Evolutionary conservation across 768 basidiomycete species (phyloP).

Genomic region (Rhodosporidiobolus sp.): DNA sequence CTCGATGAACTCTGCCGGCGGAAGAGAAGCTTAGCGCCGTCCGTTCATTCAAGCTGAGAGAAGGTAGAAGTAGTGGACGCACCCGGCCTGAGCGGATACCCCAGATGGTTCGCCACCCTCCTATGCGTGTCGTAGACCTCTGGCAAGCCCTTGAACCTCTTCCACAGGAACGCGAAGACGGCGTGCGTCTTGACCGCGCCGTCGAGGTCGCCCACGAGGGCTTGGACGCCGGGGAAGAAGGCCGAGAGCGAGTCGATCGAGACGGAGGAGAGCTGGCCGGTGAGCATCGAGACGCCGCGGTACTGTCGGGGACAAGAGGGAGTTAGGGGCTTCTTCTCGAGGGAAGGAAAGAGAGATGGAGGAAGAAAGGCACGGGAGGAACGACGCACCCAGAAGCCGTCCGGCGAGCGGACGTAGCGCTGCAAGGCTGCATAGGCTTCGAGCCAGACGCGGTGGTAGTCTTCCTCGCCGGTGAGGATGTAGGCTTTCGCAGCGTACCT

Average conservation of each 20-base stretch:
- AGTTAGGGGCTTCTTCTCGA: no score
- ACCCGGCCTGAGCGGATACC: slow-evolving; percentile 48
- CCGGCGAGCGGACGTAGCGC: slow-evolving; percentile 72
- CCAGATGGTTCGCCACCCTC: slow-evolving; percentile 46
- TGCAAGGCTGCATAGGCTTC: slow-evolving; percentile 79
- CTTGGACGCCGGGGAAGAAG: slow-evolving; percentile 94
- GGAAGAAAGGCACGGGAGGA: not conserved
- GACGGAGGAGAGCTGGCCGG: slow-evolving; percentile 67
- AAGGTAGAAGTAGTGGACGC: not conserved
- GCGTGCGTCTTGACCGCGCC: slow-evolving; percentile 20
- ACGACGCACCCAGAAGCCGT: slow-evolving; percentile 80
- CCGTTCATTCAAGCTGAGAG: not conserved
- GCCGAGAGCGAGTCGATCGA: slow-evolving; percentile 94
- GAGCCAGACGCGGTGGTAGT: slow-evolving; percentile 79
- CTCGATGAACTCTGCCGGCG: slow-evolving; percentile 72
- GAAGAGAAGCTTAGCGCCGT: not conserved
- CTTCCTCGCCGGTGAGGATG: slow-evolving; percentile 67
- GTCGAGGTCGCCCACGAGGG: slow-evolving; percentile 48
- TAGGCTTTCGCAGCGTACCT: slow-evolving; percentile 85
- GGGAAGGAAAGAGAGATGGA: slow-evolving; percentile 6
- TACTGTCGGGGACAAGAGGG: slow-evolving; percentile 56
- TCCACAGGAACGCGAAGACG: slow-evolving; percentile 61
- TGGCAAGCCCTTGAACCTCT: slow-evolving; percentile 75
- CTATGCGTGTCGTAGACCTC: slow-evolving; percentile 85
- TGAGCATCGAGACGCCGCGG: slow-evolving; percentile 75